These are phyloP conservation scores for Citrus cavaleriei DNA, from an alignment of 345 rosid genomes.

Conservation along the genomic window DNA sequence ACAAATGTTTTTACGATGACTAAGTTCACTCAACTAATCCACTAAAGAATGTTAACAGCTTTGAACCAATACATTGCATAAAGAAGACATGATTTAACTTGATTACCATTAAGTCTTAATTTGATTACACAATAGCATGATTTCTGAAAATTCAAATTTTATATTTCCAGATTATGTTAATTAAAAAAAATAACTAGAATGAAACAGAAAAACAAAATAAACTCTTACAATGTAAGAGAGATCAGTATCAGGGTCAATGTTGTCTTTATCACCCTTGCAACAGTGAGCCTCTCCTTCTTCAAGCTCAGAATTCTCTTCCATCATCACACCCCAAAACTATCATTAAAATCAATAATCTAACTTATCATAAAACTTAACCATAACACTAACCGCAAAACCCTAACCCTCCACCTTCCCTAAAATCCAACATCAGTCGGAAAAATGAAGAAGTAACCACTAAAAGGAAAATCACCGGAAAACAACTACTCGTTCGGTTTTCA, in stretches of 20 bases:
- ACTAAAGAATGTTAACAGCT: too few relatives aligned
- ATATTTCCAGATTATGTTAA: neutral
- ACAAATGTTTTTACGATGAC: neutral
- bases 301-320: slow-evolving; percentile 57
- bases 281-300: slow-evolving; percentile 75
- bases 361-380: slow-evolving; percentile 19
- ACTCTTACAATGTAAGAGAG: slow-evolving; percentile 77
- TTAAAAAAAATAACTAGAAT: neutral
- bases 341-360: neutral
- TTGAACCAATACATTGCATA: neutral
- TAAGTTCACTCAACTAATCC: neutral
- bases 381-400: slow-evolving; percentile 19
- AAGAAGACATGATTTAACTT: neutral
- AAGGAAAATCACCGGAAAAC: neutral
- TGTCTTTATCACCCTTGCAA: slow-evolving; percentile 28
- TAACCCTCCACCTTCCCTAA: slow-evolving; percentile 41
- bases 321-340: slow-evolving; percentile 13
- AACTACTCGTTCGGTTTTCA: neutral
- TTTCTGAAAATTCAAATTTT: neutral
- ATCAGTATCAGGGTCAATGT: slow-evolving; percentile 56
- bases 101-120: slow-evolving; percentile 3
- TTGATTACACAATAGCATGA: slow-evolving; percentile 2
- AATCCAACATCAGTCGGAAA: slow-evolving; percentile 53
- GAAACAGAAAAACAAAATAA: slow-evolving; percentile 13
- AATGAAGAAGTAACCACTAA: neutral